Conservation (phyloP, 495 filamentous ascomycete genomes). For the Chaetomium fimeti region DNA sequence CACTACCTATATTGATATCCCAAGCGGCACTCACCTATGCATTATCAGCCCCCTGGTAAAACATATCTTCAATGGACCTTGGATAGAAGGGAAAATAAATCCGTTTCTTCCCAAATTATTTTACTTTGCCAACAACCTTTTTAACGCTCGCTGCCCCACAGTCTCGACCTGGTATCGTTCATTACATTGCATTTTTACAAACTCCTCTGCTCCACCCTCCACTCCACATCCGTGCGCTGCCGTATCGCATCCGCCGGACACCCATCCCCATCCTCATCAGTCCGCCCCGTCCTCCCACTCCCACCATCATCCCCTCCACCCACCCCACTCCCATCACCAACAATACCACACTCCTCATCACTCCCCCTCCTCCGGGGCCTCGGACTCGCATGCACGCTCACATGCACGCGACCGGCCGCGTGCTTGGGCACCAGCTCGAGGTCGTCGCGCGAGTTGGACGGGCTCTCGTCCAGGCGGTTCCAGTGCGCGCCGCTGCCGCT, state of each 20-base stretch:
- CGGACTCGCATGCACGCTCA: neutral
- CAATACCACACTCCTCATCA: neutral
- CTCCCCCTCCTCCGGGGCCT: neutral
- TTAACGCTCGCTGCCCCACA: too few relatives aligned
- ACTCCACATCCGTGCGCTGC: conserved; percentile 14
- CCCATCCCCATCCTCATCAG: conserved; percentile 5
- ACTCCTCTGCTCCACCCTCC: conserved; percentile 4
- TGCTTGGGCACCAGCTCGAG: conserved; percentile 16
- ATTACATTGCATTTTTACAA: neutral
- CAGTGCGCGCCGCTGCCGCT: neutral
- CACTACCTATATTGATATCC: too few relatives aligned
- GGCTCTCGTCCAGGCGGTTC: conserved; percentile 6
- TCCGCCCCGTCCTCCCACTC: neutral
- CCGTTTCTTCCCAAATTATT: too few relatives aligned
- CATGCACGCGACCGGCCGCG: neutral
- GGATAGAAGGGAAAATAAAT: too few relatives aligned
- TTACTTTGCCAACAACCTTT: too few relatives aligned
- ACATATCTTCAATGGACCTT: too few relatives aligned
- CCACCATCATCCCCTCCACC: neutral
- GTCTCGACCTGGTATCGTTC: neutral
- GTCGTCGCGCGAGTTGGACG: neutral
- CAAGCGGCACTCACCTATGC: too few relatives aligned
- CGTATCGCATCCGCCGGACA: conserved; percentile 9
- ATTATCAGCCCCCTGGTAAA: too few relatives aligned
- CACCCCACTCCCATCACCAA: too few relatives aligned